These are phyloP conservation scores for Tolypocladium inflatum DNA, from an alignment of 2,329 filamentous ascomycete genomes.

Conservation along the genomic window DNA sequence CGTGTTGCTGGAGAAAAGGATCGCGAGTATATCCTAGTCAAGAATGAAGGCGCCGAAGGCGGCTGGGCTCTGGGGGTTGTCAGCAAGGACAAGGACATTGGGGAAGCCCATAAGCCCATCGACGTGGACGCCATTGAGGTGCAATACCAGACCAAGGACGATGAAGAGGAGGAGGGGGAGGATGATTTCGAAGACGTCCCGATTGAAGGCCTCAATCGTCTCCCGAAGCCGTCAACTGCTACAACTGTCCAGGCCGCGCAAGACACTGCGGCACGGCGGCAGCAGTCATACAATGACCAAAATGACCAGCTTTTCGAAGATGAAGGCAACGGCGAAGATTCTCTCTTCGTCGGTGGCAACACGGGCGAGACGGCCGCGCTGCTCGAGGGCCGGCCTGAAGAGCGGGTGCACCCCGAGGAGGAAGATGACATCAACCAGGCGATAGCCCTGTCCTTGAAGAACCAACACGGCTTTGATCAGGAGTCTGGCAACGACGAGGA, in stretches of 20 bases:
- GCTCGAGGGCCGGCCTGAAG: conserved; percentile 22
- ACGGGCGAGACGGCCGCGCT: conserved; percentile 12
- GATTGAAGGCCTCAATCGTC: conserved; percentile 76
- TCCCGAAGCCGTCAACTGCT: conserved; percentile 51
- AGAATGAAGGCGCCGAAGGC: conserved; percentile 89
- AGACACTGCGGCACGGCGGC: conserved; percentile 13
- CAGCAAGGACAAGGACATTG: conserved; percentile 70
- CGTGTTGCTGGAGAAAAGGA: conserved; percentile 78
- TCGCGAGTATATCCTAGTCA: conserved; percentile 90
- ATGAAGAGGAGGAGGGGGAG: conserved; percentile 58
- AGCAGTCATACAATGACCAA: conserved; percentile 15
- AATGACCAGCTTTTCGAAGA: conserved; percentile 15
- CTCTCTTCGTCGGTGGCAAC: conserved; percentile 34
- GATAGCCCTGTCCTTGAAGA: conserved; percentile 75
- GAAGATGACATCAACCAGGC: conserved; percentile 64
- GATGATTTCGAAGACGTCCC: conserved; percentile 89
- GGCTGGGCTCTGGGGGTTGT: conserved; percentile 96
- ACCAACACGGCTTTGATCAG: conserved; percentile 37
- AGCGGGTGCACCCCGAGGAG: conserved; percentile 27
- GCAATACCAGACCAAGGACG: conserved; percentile 46
- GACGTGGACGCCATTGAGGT: conserved; percentile 67
- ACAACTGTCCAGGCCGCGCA: conserved; percentile 15
- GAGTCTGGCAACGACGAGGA: conserved; percentile 30
- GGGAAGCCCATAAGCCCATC: conserved; percentile 78
- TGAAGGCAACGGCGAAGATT: conserved; percentile 35